A percentile compares a stretch with the other conserved stretches of the same genome.
Evolutionary conservation across 1,284 basidiomycete genomes (phyloP).

Genomic region (Chondrostereum purpureum): DNA sequence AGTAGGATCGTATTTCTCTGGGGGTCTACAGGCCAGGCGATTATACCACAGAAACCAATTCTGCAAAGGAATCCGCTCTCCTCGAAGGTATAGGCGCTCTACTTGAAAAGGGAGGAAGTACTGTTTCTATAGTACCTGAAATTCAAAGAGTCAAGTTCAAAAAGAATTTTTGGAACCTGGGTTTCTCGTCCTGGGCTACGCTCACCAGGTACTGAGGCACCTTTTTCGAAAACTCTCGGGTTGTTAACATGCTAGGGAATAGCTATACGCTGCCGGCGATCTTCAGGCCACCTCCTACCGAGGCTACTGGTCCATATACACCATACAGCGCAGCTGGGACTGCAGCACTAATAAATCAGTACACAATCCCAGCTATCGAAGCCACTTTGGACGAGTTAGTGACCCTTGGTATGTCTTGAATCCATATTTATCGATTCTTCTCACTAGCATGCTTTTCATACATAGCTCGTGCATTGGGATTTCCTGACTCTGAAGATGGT

Average conservation of each 20-base stretch:
- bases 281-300: conserved; percentile 24
- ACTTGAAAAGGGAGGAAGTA: conserved; percentile 28
- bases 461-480: conserved; percentile 22
- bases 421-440: not conserved
- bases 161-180: conserved; percentile 40
- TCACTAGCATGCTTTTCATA: not conserved
- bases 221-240: too few relatives aligned
- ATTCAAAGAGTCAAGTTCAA: conserved; percentile 36
- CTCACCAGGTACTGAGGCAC: conserved; percentile 17
- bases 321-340: conserved; percentile 18
- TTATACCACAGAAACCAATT: conserved; percentile 22
- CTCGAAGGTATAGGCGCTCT: conserved; percentile 25
- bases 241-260: conserved; percentile 5
- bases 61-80: conserved; percentile 22
- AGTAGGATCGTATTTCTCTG: conserved; percentile 29
- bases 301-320: conserved; percentile 9
- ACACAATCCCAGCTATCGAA: conserved; percentile 24
- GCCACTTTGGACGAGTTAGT: conserved; percentile 26
- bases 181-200: conserved; percentile 28
- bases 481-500: conserved; percentile 18
- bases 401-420: conserved; percentile 13
- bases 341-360: conserved; percentile 21
- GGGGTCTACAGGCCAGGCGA: conserved; percentile 29
- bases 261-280: conserved; percentile 27
- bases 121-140: conserved; percentile 30